Base-by-base conservation (phyloP, 2,329 filamentous ascomycete species). In the Alternaria ethzedia region DNA sequence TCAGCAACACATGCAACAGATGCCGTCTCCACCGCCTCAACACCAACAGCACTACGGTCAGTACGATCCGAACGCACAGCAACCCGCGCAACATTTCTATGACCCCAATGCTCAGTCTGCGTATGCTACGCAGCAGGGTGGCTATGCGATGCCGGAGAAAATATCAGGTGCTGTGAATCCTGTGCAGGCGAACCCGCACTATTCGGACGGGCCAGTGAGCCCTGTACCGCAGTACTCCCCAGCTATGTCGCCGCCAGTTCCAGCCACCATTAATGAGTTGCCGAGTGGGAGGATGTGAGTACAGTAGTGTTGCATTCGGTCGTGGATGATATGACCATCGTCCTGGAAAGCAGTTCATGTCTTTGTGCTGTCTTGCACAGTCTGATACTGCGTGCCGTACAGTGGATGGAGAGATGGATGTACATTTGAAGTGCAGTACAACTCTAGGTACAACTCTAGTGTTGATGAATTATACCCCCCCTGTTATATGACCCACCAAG, bases 151-250 rank as follows among this genome's bases (percentile, higher is more conserved):
- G 11, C 47, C 59, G 17, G 63, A 64, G 28, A 66, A 68, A 41
- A 59, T 47, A 6, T 51, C 60, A 7, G 59, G 54, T n/a, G 45
- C 21, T 17, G 52, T 52, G 9, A 57, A 15, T 11, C 21, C 43
- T 8, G 28, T 28, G 20, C 44, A 66, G 15, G 58, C 50, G 3
- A 52, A 61, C 32, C 21, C 57, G 6, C 61, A 68, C 25, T 61
- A 66, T 55, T 54, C 52, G 25, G 49, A 59, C 21, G 60, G 56
- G 20, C 54, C 60, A 3, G 46, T 51, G 9, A 68, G 66, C 30
- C 63, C 66, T 12, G 63, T 62, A 10, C 66, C 63, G n/a, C 63
- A 66, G 41, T 66, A 68, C 30, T 54, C 57, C 15, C 61, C 60
- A 6, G 41, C 28, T 12, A 28, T 50, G 23, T 5, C 51, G 10